Evolutionary conservation across 176 grass and related monocot species (phyloP), one percentile per base, ranked within the genome.

Genomic region (Puccinellia tenuiflora): DNA sequence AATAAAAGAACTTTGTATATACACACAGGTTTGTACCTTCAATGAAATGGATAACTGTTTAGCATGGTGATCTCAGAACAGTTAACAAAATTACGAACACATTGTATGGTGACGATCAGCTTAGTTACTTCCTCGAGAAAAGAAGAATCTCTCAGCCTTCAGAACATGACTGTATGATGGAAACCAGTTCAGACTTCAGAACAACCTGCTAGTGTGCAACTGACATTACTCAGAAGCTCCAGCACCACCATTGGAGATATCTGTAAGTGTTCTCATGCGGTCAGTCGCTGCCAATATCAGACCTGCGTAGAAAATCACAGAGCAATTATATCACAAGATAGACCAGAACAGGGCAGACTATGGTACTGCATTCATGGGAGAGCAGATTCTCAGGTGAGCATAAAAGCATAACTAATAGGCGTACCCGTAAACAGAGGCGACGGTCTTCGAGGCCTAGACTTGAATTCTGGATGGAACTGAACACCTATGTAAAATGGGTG

Each of bases 401-500:
- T 28, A 81, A 55, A 48, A 87, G 25, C 25, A 78, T 71, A 37
- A 75, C 2, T 14, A 77, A 55, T 56, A 53, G 40, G 25, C 21
- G 2, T 67, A 98, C 96, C 96, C 48, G 89, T 81, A 91, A 99
- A 96, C 59, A 90, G 90, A 87, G 96, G 89, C 5, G 96, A 95
- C 79, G 96, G 91, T 74, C 79, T 93, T 85, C 89, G 80, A 78
- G 93, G 91, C 77, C 91, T 99, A 14, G 93, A 96, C 75, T 99
- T 99, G 81, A 99, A 99, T 63, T 99, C 93, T 4, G 96, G 96
- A 83, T 99, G 93, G 78, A 92, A 99, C 83, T 99, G 96, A 69
- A 96, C 93, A 38, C 96, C 96, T 31, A 99, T 56, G 56, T 99
- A 99, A 18, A 88, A 99, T 14, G 91, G 91, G 65, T 99, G 96